A percentile compares a stretch with the other conserved stretches of the same genome.
phyloP scores from a whole-genome alignment of 225 moss, liverwort and hornwort species.

The Pleurozium schreberi region DNA sequence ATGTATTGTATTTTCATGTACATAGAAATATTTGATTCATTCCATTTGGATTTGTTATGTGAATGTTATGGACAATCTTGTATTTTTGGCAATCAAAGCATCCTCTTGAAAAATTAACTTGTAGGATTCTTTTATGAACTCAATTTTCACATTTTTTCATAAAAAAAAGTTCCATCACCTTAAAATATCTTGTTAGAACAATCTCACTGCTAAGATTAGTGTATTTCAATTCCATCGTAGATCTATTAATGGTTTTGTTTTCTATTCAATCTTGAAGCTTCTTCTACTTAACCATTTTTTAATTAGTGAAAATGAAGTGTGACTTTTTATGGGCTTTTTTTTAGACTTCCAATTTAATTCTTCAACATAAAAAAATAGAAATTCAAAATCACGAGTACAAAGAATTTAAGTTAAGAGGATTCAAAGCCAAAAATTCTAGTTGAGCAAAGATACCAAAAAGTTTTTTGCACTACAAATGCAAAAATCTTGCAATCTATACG shows the following conservation, averaged over 20 bases:
- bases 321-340: too few species aligned
- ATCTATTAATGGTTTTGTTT: neutral
- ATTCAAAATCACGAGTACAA: neutral
- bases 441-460: accelerated
- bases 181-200: too few species aligned
- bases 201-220: neutral
- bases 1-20: too few species aligned
- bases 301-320: neutral
- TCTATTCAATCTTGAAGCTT: neutral
- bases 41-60: too few species aligned
- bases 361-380: neutral
- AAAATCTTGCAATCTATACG: neutral
- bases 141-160: too few species aligned
- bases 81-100: too few species aligned
- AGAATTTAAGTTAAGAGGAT: neutral
- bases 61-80: too few species aligned
- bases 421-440: neutral
- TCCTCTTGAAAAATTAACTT: too few species aligned
- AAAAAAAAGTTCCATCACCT: too few species aligned
- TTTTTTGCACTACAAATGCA: neutral
- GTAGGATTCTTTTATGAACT: too few species aligned
- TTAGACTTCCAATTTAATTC: neutral
- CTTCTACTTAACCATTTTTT: neutral
- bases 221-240: neutral
- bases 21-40: too few species aligned